Conservation (phyloP, 306 rosid species). For the Parietaria judaica region DNA sequence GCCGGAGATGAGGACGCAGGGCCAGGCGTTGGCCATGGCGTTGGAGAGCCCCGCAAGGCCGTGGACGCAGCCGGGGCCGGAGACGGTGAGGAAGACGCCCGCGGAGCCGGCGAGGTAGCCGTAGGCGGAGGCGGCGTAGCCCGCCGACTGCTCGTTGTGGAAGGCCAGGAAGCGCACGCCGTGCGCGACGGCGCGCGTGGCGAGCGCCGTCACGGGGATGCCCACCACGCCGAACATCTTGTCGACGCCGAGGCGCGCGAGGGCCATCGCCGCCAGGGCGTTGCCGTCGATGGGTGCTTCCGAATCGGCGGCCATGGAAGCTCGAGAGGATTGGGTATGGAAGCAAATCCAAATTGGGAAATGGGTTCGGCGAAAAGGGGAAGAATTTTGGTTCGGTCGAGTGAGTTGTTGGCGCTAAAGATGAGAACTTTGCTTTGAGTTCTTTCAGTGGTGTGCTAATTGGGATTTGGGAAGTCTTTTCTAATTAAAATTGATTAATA, state of each 20-base stretch:
- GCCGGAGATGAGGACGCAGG: constrained; percentile 82
- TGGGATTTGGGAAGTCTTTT: too few species aligned
- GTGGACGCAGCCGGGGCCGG: constrained; percentile 95
- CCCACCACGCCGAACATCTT: constrained; percentile 98
- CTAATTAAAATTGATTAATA: too few species aligned
- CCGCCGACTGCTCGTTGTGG: constrained; percentile 96
- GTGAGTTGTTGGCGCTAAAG: too few species aligned
- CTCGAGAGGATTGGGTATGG: background rate
- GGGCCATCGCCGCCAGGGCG: constrained; percentile 55
- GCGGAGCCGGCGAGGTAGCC: constrained; percentile 77
- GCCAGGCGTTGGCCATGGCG: constrained; percentile 78
- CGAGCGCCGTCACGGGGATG: constrained; percentile 86
- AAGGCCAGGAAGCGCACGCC: constrained; percentile 81
- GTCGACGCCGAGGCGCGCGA: constrained; percentile 50
- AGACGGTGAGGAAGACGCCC: constrained; percentile 85
- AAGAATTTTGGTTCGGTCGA: too few species aligned
- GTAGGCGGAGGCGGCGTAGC: constrained; percentile 92
- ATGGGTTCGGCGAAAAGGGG: too few species aligned
- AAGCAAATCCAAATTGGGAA: constrained; percentile 9
- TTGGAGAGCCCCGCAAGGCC: constrained; percentile 93
- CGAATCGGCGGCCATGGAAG: constrained; percentile 12
- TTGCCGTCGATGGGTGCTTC: constrained; percentile 46
- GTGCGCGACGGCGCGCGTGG: constrained; percentile 68
- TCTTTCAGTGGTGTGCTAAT: too few species aligned
- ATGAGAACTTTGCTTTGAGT: too few species aligned